A percentile compares a stretch with the other conserved stretches of the same genome.
Evolutionary conservation across 208 protist genomes (phyloP).

Genomic region (Leishmania tropica): DNA sequence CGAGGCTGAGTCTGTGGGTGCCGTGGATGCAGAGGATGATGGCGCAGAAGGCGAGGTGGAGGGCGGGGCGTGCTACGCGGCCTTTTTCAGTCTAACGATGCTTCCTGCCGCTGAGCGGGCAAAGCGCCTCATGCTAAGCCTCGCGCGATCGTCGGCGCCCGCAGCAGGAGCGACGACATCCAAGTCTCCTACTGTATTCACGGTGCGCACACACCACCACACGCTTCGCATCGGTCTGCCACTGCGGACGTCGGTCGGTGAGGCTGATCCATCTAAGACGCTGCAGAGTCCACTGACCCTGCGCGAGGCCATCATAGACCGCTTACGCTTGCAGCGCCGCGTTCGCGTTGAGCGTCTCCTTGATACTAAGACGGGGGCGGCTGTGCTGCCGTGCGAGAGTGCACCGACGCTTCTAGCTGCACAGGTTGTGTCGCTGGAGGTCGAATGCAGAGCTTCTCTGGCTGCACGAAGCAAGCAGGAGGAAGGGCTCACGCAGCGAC

Average conservation of each 20-base stretch:
- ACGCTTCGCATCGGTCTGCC: conserved; percentile 24
- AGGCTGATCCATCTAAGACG: background rate
- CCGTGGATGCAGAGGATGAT: conserved; percentile 8
- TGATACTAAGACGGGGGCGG: conserved; percentile 51
- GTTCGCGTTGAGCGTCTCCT: conserved; percentile 24
- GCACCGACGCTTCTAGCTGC: conserved; percentile 23
- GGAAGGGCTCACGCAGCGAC: conserved; percentile 19
- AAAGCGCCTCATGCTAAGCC: background rate
- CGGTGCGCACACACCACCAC: conserved; percentile 10
- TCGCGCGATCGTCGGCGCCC: background rate
- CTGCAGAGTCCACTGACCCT: background rate
- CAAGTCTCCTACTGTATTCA: conserved; percentile 4
- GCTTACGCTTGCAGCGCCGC: conserved; percentile 23
- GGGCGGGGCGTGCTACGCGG: conserved; percentile 23
- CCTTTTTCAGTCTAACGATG: conserved; percentile 31
- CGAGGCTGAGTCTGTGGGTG: conserved; percentile 2
- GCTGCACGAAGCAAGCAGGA: background rate
- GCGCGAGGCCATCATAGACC: conserved; percentile 8
- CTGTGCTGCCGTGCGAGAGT: conserved; percentile 62
- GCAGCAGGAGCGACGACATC: background rate
- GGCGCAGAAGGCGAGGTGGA: background rate
- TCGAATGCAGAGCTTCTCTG: conserved; percentile 8
- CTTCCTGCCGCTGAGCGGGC: conserved; percentile 6
- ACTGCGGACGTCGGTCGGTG: background rate
- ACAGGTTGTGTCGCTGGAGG: conserved; percentile 8